Evolutionary conservation across 2,329 filamentous ascomycete genomes (phyloP), one percentile per base, ranked within the genome.

Genomic region (Fusarium abutilonis): DNA sequence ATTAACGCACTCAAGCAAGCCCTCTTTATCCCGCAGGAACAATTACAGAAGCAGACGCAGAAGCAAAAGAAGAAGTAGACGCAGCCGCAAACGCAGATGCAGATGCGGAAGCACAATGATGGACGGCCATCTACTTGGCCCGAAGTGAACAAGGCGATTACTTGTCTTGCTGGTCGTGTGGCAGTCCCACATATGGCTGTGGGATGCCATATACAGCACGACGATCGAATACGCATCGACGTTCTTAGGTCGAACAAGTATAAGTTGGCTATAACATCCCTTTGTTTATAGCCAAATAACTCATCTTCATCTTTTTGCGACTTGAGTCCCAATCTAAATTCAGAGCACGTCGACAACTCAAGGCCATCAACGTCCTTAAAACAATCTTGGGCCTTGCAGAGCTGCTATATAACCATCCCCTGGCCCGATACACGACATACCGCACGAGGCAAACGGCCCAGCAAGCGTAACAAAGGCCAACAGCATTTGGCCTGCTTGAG

Each of bases 231-330:
- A 47, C 39, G 38, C 31, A 43, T 35, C 59, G 53, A 42, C 31
- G 32, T 39, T 54, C 52, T 43, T 49, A 49, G 39, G 42, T 47
- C 62, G 58, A 70, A 66, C 68, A 67, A 72, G 74, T 78, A 78
- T 78, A 78, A 78, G 75, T 76, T 77, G 67, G 72, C 72, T 70
- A 69, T 63, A 63, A 57, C 70, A 67, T 73, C 73, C 73, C 69
- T 62, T 63, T 52, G 38, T 54, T 44, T 52, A 41, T 47, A 48
- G 52, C 29, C 36, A 41, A 36, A 60, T 40, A 59, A 55, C 60
- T 52, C 63, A 59, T 66, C 47, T 53, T 21, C 44, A 56, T 50
- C 40, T 43, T 44, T 52, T 17, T 31, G 42, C 32, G 21, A 8
- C 40, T 38, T 21, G 19, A 45, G 19, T 17, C 41, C 40, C 44